phyloP scores from a whole-genome alignment of 352 stramenopile genomes.

The Globisporangium acanthophoron region DNA sequence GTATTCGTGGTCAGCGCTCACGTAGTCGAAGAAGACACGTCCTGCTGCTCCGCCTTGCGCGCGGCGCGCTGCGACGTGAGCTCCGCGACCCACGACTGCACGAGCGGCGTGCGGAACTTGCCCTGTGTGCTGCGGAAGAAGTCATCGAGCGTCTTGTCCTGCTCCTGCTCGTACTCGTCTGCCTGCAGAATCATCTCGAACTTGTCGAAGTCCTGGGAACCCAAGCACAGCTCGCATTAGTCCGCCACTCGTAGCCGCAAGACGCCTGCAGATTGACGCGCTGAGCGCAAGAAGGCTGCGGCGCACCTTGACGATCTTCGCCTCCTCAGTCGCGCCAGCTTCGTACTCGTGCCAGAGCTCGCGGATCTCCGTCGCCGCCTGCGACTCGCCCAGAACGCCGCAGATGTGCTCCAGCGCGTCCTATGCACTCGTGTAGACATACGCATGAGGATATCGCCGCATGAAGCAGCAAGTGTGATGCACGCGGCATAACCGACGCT shows the following conservation, averaged over 20 bases:
- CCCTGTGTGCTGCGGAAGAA: constrained; percentile 81
- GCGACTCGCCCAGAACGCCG: constrained; percentile 41
- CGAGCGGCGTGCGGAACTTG: constrained; percentile 76
- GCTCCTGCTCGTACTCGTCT: constrained; percentile 87
- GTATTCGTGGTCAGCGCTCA: too few relatives aligned
- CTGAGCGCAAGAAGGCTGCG: too few relatives aligned
- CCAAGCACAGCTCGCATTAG: not conserved
- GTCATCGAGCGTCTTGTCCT: constrained; percentile 55
- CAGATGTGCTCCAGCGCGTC: constrained; percentile 73
- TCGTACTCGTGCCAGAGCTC: constrained; percentile 88
- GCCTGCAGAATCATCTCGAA: constrained; percentile 95
- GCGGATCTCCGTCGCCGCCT: constrained; percentile 56
- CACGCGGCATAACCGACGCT: not conserved
- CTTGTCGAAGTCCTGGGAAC: constrained; percentile 88
- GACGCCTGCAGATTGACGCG: too few relatives aligned
- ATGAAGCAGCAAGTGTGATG: too few relatives aligned
- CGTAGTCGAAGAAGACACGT: not conserved
- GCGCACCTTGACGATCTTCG: constrained; percentile 82
- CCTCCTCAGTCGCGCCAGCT: constrained; percentile 68
- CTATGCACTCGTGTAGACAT: constrained; percentile 6
- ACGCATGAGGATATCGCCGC: too few relatives aligned
- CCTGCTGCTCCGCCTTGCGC: constrained; percentile 15
- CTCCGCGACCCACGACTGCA: constrained; percentile 72
- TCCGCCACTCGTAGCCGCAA: too few relatives aligned
- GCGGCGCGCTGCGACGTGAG: constrained; percentile 46